Percentiles rank a stretch among this genome's conserved stretches.
Evolutionary conservation across 345 rosid genomes (phyloP).

Genomic region (Dipteronia dyeriana): DNA sequence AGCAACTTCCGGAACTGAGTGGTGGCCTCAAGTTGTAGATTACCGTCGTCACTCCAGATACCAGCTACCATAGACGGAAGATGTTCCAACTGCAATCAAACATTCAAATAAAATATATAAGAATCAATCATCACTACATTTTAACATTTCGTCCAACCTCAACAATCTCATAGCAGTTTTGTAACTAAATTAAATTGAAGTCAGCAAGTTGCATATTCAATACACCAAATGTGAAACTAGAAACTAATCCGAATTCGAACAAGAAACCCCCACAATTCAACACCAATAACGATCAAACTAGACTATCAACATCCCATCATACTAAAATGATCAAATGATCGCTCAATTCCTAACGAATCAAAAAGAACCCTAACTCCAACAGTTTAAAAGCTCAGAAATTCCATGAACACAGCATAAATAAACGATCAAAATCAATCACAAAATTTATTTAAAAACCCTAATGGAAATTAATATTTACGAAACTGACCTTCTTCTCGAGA

Average conservation of each 20-base stretch:
- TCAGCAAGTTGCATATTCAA: too few relatives aligned
- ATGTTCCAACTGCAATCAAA: slow-evolving; percentile 57
- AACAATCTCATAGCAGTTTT: too few relatives aligned
- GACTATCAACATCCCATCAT: too few relatives aligned
- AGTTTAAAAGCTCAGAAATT: too few relatives aligned
- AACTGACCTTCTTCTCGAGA: slow-evolving; percentile 56
- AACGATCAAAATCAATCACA: background rate
- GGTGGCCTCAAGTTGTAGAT: slow-evolving; percentile 72
- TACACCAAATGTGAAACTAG: too few relatives aligned
- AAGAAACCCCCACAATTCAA: background rate
- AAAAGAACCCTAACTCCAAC: background rate
- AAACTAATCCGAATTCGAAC: background rate
- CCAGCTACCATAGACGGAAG: slow-evolving; percentile 74
- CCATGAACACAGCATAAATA: background rate
- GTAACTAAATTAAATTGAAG: too few relatives aligned
- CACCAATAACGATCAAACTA: background rate
- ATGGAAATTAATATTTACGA: background rate
- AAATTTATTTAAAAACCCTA: background rate
- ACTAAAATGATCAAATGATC: background rate
- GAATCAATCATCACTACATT: background rate
- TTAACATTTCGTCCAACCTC: background rate
- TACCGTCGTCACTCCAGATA: slow-evolving; percentile 59
- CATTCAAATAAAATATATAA: slow-evolving; percentile 1
- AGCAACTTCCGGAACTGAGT: slow-evolving; percentile 82
- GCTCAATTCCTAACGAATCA: background rate